These are phyloP conservation scores for Yamadazyma nakazawae DNA, from an alignment of 805 yeast genomes.

Conservation along the genomic window DNA sequence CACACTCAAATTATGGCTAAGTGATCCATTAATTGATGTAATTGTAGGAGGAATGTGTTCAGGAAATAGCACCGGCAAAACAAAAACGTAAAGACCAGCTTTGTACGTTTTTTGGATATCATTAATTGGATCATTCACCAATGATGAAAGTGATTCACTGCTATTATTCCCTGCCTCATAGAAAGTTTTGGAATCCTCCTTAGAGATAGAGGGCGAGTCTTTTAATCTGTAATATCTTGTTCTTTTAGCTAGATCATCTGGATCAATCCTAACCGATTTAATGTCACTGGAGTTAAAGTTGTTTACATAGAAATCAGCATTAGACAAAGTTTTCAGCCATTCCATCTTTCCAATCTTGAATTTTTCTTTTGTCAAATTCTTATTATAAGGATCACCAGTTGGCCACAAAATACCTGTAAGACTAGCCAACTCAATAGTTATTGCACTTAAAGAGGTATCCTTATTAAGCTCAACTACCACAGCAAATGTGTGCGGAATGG, in stretches of 20 bases:
- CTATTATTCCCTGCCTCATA: neutral
- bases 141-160: slow-evolving; percentile 3
- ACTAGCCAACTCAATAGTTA: slow-evolving; percentile 44
- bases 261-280: slow-evolving; percentile 36
- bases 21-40: slow-evolving; percentile 47
- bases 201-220: slow-evolving; percentile 15
- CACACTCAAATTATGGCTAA: slow-evolving; percentile 41
- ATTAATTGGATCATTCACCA: neutral
- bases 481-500: slow-evolving; percentile 53
- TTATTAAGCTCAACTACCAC: slow-evolving; percentile 44
- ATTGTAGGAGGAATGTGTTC: slow-evolving; percentile 61
- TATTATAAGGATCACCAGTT: slow-evolving; percentile 48
- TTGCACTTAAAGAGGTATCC: slow-evolving; percentile 34
- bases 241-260: slow-evolving; percentile 42
- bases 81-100: slow-evolving; percentile 69
- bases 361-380: slow-evolving; percentile 41
- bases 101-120: slow-evolving; percentile 26
- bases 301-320: slow-evolving; percentile 45
- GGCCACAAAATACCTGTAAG: slow-evolving; percentile 50
- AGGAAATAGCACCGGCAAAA: slow-evolving; percentile 61
- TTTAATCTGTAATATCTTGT: slow-evolving; percentile 30
- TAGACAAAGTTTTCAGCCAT: slow-evolving; percentile 43
- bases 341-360: slow-evolving; percentile 46
- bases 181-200: slow-evolving; percentile 6
- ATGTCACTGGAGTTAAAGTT: slow-evolving; percentile 42